Evolutionary conservation across 345 rosid genomes (phyloP).

Genomic region (Linum trigynum): DNA sequence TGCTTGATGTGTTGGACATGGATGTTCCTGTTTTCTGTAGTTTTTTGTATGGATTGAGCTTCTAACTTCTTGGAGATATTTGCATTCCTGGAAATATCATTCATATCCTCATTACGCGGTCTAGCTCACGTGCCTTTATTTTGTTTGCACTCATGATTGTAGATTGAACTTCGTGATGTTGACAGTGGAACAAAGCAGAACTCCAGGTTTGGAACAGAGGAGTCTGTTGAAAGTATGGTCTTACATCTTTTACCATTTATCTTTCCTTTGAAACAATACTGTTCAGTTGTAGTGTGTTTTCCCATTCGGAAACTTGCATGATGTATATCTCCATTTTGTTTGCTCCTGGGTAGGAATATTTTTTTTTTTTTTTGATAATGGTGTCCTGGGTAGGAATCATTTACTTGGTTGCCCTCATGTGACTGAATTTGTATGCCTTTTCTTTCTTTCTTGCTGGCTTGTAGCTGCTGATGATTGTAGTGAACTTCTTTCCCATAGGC

Average conservation of each 20-base stretch:
- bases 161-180: conserved; percentile 93
- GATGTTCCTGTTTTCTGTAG: not conserved
- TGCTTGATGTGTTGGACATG: not conserved
- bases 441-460: not conserved
- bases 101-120: not conserved
- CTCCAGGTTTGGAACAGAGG: conserved; percentile 78
- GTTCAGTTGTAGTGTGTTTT: not conserved
- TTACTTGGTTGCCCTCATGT: no score
- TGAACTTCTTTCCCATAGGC: no score
- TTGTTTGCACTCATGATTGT: conserved; percentile 3
- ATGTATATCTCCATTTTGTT: not conserved
- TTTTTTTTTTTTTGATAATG: no score
- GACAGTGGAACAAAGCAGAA: conserved; percentile 75
- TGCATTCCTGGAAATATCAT: not conserved
- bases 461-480: not conserved
- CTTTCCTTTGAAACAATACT: not conserved
- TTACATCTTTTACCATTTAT: not conserved
- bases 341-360: not conserved
- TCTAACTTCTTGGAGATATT: not conserved
- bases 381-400: no score
- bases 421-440: no score
- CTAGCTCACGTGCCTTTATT: not conserved
- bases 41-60: not conserved
- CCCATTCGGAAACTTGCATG: not conserved
- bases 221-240: conserved; percentile 72